Conservation (phyloP, 2,329 filamentous ascomycete genomes). For the Fusarium proliferatum region DNA sequence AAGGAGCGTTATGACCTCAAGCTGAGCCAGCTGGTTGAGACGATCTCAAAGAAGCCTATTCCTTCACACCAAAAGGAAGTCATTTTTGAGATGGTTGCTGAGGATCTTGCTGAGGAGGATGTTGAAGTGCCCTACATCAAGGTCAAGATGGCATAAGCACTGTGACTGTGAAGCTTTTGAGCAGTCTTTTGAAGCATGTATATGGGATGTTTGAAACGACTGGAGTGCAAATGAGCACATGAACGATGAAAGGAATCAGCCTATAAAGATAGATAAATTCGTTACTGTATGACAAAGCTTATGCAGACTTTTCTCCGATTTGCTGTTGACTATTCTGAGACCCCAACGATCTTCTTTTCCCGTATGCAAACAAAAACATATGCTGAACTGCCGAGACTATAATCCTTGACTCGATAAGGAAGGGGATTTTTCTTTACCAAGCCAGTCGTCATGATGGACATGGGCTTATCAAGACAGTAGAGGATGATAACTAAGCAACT, state of each 20-base stretch:
- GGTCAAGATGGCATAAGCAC: slow-evolving; percentile 71
- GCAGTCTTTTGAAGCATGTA: slow-evolving; percentile 20
- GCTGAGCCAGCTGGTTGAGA: slow-evolving; percentile 87
- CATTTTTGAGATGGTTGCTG: slow-evolving; percentile 95
- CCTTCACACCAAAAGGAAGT: slow-evolving; percentile 93
- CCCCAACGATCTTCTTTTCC: neutral
- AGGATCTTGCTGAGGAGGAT: slow-evolving; percentile 89
- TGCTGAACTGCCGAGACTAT: neutral
- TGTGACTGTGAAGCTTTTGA: neutral
- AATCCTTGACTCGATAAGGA: neutral
- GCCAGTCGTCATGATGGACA: slow-evolving; percentile 25
- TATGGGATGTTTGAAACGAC: slow-evolving; percentile 24
- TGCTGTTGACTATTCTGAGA: neutral
- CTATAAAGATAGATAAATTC: slow-evolving; percentile 37
- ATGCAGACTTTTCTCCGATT: neutral
- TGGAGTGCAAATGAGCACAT: slow-evolving; percentile 27
- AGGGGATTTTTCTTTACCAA: slow-evolving; percentile 8
- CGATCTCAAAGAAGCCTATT: slow-evolving; percentile 90
- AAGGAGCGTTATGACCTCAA: slow-evolving; percentile 87
- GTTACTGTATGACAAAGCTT: neutral
- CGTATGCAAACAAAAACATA: neutral
- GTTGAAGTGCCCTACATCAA: slow-evolving; percentile 98
- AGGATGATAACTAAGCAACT: slow-evolving; percentile 32
- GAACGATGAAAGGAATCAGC: slow-evolving; percentile 27
- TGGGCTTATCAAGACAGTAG: slow-evolving; percentile 37